These are phyloP conservation scores for Thielaviopsis euricoi DNA, from an alignment of 2,329 filamentous ascomycete genomes.

Conservation along the genomic window DNA sequence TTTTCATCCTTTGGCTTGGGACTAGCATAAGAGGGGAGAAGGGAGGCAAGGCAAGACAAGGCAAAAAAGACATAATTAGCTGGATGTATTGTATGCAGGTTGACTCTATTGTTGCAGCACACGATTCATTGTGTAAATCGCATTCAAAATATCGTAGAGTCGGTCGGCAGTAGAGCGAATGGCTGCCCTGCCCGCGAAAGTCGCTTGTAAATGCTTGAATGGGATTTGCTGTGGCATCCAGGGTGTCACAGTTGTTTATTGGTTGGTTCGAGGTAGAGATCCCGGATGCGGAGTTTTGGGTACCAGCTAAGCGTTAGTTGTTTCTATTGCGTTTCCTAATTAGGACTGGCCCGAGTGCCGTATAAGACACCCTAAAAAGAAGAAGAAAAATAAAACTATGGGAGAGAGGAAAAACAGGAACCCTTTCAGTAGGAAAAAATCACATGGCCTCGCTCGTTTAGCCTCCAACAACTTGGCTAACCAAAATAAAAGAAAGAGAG, in stretches of 20 bases:
- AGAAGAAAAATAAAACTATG: not conserved
- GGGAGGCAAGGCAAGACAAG: not conserved
- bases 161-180: no score
- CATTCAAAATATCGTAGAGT: no score
- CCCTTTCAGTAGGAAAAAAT: not conserved
- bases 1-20: not conserved
- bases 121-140: no score
- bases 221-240: not conserved
- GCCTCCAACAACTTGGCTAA: not conserved
- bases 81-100: no score
- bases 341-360: not conserved
- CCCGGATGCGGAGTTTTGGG: slow-evolving; percentile 6
- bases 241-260: not conserved
- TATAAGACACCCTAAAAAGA: not conserved
- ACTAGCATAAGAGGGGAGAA: no score
- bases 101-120: no score
- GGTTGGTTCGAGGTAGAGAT: not conserved
- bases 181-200: no score
- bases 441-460: not conserved
- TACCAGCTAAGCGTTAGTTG: not conserved
- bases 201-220: not conserved
- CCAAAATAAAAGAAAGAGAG: not conserved
- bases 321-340: slow-evolving; percentile 2
- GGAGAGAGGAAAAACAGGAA: not conserved
- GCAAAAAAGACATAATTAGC: no score